phyloP scores from a whole-genome alignment of 208 protist genomes.

The Trypanosoma avium region DNA sequence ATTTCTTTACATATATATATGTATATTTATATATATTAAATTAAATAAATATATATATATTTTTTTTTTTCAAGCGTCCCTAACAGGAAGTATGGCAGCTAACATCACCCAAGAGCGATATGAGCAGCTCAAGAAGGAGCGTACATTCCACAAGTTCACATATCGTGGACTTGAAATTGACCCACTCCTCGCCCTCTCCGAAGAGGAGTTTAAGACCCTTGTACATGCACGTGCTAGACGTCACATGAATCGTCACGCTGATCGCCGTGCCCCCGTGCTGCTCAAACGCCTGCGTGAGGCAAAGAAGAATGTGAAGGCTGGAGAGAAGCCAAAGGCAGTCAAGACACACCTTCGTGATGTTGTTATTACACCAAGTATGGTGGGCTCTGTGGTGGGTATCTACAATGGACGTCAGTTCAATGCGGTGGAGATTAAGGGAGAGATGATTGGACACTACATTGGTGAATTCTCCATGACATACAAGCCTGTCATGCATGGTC shows the following conservation, averaged over 20 bases:
- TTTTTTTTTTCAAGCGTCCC: slow-evolving; percentile 20
- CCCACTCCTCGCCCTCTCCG: slow-evolving; percentile 92
- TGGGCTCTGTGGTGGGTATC: slow-evolving; percentile 98
- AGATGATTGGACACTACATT: slow-evolving; percentile 99
- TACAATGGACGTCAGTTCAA: slow-evolving; percentile 99
- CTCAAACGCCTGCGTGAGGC: slow-evolving; percentile 98
- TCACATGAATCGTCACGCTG: slow-evolving; percentile 92
- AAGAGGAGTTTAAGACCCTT: slow-evolving; percentile 94
- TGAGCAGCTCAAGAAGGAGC: slow-evolving; percentile 96
- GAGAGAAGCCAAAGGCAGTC: slow-evolving; percentile 98
- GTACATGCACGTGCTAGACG: slow-evolving; percentile 94
- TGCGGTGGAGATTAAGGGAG: slow-evolving; percentile 99
- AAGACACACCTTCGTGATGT: slow-evolving; percentile 99
- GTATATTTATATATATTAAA: slow-evolving; percentile 3
- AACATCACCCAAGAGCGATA: slow-evolving; percentile 88
- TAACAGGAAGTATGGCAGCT: slow-evolving; percentile 43
- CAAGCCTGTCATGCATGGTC: slow-evolving; percentile 98
- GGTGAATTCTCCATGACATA: slow-evolving; percentile 99
- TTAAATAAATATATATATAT: not conserved
- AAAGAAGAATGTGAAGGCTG: slow-evolving; percentile 93
- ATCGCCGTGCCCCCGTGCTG: slow-evolving; percentile 92
- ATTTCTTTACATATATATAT: not conserved
- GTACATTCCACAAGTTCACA: slow-evolving; percentile 98
- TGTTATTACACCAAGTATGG: slow-evolving; percentile 99
- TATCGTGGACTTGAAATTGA: slow-evolving; percentile 97